Base-by-base conservation (phyloP, 306 rosid genomes). In the Prunus padus region DNA sequence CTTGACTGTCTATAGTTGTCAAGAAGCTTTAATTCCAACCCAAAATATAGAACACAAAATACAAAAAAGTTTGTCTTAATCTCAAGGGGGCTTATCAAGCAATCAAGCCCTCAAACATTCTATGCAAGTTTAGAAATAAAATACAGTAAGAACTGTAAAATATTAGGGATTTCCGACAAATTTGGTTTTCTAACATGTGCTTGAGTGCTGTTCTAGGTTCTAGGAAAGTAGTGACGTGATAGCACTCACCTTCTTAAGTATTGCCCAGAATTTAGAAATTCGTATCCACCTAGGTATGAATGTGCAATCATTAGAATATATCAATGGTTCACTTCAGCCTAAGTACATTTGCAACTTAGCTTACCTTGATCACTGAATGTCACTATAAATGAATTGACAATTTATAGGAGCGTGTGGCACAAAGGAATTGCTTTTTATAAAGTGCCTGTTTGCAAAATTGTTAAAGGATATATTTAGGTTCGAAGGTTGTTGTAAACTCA, bases 161-260 rank as follows among this genome's bases (percentile, higher is more conserved):
- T 37, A 64, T 10, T 10, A 37, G 69, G 49, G 49, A 33, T 18
- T 60, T 19, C 25, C 7, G 12, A 37, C 23, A 37, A 4, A 37
- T 64, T 23, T 25, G 25, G 49, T 37, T 60, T 23, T 60, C 25
- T 37, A 20, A 11, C 26, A 60, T 60, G 10, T 31, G 49, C 15
- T 37, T 37, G 49, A 33, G 40, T 33, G 69, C 46, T 64, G 69
- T 64, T 64, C 25, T 64, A 57, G 64, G 26, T 64, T 37, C 25
- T 11, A 16, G 67, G 49, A 37, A 19, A 64, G 4, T 64, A 11
- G 28, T 23, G 33, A 22, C 25, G n/a, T 64, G 19, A 3, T 8
- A 64, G 69, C 37, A 64, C 25, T 64, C 8, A 25, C 33, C 55
- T 50, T 13, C 8, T 23, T 23, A 23, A 57, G 64, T 25, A 57